A percentile compares a stretch with the other conserved stretches of the same genome.
phyloP scores from a whole-genome alignment of 139 green algal species.

The Chlamydomonas incerta region DNA sequence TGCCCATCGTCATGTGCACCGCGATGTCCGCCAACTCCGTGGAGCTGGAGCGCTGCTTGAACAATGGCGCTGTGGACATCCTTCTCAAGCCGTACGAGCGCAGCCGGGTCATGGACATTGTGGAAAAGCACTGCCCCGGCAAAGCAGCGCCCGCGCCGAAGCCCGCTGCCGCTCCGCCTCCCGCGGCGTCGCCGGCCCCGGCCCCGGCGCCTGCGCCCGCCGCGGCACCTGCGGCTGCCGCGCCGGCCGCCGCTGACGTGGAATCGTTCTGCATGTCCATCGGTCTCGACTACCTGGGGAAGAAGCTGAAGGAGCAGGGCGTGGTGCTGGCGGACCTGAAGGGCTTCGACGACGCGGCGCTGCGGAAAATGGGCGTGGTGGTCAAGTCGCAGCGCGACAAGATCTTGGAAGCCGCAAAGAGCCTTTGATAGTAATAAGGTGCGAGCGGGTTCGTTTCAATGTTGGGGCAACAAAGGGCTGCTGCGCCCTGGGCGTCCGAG shows the following conservation, averaged over 20 bases:
- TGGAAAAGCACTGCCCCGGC: constrained; percentile 43
- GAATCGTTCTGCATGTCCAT: constrained; percentile 39
- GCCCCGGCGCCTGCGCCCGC: background rate
- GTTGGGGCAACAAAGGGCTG: too few relatives aligned
- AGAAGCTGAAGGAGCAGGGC: constrained; percentile 51
- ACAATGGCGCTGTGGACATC: constrained; percentile 45
- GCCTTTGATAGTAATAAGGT: constrained; percentile 8
- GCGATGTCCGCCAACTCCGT: constrained; percentile 47
- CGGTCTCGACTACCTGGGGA: constrained; percentile 51
- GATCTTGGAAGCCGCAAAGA: constrained; percentile 45
- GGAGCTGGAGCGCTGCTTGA: constrained; percentile 40
- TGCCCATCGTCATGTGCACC: constrained; percentile 67
- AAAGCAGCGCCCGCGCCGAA: constrained; percentile 22
- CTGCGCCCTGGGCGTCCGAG: too few relatives aligned
- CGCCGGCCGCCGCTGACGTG: constrained; percentile 1
- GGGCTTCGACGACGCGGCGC: constrained; percentile 37
- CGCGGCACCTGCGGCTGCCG: background rate
- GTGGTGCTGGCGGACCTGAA: constrained; percentile 18
- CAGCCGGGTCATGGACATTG: constrained; percentile 40
- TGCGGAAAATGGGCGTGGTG: constrained; percentile 58
- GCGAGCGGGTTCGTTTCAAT: too few relatives aligned
- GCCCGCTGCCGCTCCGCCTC: background rate
- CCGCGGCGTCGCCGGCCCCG: background rate
- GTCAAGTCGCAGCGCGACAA: constrained; percentile 59
- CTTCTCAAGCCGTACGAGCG: constrained; percentile 61